phyloP scores from a whole-genome alignment of 306 rosid genomes.

The Casuarina cunninghamiana region DNA sequence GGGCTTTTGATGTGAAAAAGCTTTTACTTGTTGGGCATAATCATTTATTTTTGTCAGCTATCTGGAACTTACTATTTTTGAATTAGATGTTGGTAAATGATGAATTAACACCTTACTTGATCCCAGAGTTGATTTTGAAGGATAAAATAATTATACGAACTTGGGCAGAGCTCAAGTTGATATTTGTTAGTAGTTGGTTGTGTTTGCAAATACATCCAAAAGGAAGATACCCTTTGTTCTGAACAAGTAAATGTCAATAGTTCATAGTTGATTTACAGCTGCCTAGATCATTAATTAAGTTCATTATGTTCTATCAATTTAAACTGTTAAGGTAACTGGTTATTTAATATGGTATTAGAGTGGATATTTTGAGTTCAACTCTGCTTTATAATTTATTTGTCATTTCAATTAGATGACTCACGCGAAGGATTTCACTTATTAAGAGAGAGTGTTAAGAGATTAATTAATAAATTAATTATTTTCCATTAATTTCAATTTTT shows the following conservation, averaged over 20 bases:
- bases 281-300: too few relatives aligned
- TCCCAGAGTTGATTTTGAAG: background rate
- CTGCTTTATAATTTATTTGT: too few relatives aligned
- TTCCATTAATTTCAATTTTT: too few relatives aligned
- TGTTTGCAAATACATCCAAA: too few relatives aligned
- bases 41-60: background rate
- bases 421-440: too few relatives aligned
- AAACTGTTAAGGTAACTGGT: too few relatives aligned
- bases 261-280: background rate
- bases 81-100: background rate
- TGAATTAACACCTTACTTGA: background rate
- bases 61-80: background rate
- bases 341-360: too few relatives aligned
- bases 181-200: background rate
- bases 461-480: too few relatives aligned
- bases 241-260: background rate
- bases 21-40: background rate
- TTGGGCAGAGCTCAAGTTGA: background rate
- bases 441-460: too few relatives aligned
- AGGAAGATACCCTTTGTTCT: background rate
- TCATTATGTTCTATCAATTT: too few relatives aligned
- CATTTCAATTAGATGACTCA: too few relatives aligned
- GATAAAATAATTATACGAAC: background rate
- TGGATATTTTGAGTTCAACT: too few relatives aligned
- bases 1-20: slow-evolving; percentile 13